phyloP scores from a whole-genome alignment of 164 flowering plant genomes.

The Berberis vulgaris region DNA sequence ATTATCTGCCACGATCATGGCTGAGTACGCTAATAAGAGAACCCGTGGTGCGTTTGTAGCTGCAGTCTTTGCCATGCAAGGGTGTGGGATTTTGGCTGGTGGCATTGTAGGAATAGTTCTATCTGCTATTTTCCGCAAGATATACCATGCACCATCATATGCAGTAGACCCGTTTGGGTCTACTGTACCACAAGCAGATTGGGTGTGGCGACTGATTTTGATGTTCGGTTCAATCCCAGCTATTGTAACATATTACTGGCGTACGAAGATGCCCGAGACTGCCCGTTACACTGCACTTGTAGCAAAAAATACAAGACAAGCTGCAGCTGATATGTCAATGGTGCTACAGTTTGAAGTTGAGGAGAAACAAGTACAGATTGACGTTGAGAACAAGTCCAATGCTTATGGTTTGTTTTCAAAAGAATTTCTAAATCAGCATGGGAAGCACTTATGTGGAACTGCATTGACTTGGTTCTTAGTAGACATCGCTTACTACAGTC shows the following conservation, averaged over 20 bases:
- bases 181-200: slow-evolving; percentile 1
- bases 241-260: not conserved
- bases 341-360: not conserved
- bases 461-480: not conserved
- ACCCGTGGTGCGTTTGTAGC: not conserved
- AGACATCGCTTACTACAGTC: slow-evolving; percentile 1
- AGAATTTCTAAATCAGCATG: not conserved
- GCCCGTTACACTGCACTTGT: not conserved
- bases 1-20: no score
- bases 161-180: not conserved
- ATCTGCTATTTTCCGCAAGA: not conserved
- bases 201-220: not conserved
- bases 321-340: not conserved
- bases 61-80: not conserved
- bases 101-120: not conserved
- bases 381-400: not conserved
- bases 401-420: not conserved
- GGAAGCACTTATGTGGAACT: not conserved
- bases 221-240: not conserved
- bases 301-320: not conserved
- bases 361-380: not conserved
- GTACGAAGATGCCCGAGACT: not conserved
- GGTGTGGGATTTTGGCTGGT: not conserved
- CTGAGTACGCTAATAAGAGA: no score
- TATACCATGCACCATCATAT: not conserved